phyloP scores from a whole-genome alignment of 169 alveolate genomes.

The Plasmodium sp. region DNA sequence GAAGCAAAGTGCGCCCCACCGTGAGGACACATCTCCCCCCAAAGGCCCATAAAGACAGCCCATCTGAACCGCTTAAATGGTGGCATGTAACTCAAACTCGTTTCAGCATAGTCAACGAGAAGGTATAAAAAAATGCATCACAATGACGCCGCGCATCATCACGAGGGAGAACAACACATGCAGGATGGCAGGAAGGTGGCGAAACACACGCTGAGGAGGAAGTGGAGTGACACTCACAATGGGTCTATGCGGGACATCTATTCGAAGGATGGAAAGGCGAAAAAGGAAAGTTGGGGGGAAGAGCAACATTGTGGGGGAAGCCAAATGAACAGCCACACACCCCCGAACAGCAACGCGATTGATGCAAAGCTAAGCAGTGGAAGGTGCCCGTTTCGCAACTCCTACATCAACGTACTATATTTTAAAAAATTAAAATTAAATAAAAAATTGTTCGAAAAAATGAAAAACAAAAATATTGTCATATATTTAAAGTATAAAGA shows the following conservation, averaged over 20 bases:
- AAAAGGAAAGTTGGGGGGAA: neutral
- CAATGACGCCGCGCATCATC: neutral
- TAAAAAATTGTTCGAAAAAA: slow-evolving; percentile 49
- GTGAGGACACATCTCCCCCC: neutral
- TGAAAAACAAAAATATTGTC: slow-evolving; percentile 50
- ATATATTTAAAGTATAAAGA: slow-evolving; percentile 68
- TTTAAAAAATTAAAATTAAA: slow-evolving; percentile 58
- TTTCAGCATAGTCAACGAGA: neutral
- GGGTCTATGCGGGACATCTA: neutral
- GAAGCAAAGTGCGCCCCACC: neutral
- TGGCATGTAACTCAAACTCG: neutral
- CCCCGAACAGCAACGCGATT: neutral
- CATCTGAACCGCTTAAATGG: neutral
- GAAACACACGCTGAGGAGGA: neutral
- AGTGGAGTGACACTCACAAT: neutral
- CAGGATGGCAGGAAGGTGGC: neutral
- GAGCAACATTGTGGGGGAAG: neutral
- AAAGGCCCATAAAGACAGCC: neutral
- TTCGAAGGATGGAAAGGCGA: neutral
- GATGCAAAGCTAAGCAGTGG: neutral
- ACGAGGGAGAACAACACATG: neutral
- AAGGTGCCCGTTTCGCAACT: neutral
- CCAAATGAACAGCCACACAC: neutral
- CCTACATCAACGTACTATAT: slow-evolving; percentile 48
- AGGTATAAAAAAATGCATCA: neutral